Base-by-base conservation (phyloP, 169 alveolate genomes). In the Theileria orientalis region DNA sequence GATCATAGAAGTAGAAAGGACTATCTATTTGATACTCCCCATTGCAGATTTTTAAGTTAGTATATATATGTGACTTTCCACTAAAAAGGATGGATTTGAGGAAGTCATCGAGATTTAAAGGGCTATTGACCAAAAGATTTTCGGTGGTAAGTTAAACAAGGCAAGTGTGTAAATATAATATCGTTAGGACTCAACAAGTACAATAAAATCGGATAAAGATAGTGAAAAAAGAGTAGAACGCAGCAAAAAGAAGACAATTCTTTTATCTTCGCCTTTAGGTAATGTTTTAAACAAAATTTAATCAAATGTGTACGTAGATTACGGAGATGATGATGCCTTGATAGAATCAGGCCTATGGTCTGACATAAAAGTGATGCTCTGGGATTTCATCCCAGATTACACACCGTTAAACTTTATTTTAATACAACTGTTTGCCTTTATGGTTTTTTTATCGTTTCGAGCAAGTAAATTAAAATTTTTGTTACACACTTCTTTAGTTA, bases 301-400 rank as follows among this genome's bases (percentile, higher is more conserved):
- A 56, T 23, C 11, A 27, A 56, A 56, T 56, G 66, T 56, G 66
- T 56, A 56, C 14, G 16, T 25, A 68, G 76, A 68, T 49, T 68
- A 68, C 35, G 76, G 76, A 68, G 76, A 68, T 33, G 76, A 68
- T 51, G 76, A 68, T 44, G 51, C 76, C 25, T 6, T 68, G n/a
- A 19, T 68, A 44, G 76, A 68, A 19, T 68, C 76, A 29, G 56
- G 64, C 5, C 35, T 68, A 49, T 68, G 76, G 76, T 35, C 56
- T 11, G 56, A 68, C 25, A 46, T 68, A 16, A 51, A 68, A 14
- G 40, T 51, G 32, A 29, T 68, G 33, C 30, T 68, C n/a, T 54
- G 61, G 63, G 76, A 68, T 51, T 68, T 49, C 30, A 40, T 68
- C 64, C 76, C 76, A 0, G 76, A 68, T 23, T 40, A 68, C 16